Evolutionary conservation across 148 eudicot genomes (phyloP).

Genomic region (Chenopodium suecicum): DNA sequence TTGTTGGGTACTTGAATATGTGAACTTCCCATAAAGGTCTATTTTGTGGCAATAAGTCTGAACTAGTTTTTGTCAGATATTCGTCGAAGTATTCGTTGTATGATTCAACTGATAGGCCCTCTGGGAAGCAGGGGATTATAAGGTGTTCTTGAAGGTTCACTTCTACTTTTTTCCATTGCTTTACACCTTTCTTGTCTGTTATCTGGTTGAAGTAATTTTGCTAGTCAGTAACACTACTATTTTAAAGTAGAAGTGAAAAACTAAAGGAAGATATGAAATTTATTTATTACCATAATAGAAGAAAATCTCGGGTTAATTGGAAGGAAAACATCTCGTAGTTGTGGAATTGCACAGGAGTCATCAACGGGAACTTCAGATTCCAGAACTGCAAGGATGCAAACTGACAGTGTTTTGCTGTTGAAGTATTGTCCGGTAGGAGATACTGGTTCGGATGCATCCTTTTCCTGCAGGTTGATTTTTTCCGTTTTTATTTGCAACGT

Average conservation of each 20-base stretch:
- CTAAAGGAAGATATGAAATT: neutral
- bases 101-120: constrained; percentile 29
- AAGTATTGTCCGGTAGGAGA: constrained; percentile 70
- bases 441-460: constrained; percentile 41
- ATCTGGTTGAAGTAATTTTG: constrained; percentile 31
- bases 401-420: constrained; percentile 57
- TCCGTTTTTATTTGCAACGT: constrained; percentile 15
- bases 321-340: constrained; percentile 49
- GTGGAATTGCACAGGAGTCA: constrained; percentile 31
- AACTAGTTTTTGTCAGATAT: constrained; percentile 51
- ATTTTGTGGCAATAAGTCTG: constrained; percentile 51
- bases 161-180: constrained; percentile 61
- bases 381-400: constrained; percentile 41
- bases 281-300: constrained; percentile 51
- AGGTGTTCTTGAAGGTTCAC: constrained; percentile 61
- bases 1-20: constrained; percentile 57
- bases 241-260: neutral
- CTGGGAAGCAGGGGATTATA: constrained; percentile 41
- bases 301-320: constrained; percentile 65
- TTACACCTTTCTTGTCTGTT: constrained; percentile 41
- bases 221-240: too few species aligned
- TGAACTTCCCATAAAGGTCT: constrained; percentile 87
- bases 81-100: constrained; percentile 48
- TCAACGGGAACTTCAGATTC: constrained; percentile 50
- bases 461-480: neutral